A percentile compares a stretch with the other conserved stretches of the same genome.
These are phyloP conservation scores for Debaryomyces coudertii DNA, from an alignment of 1,139 yeast species.

Conservation along the genomic window DNA sequence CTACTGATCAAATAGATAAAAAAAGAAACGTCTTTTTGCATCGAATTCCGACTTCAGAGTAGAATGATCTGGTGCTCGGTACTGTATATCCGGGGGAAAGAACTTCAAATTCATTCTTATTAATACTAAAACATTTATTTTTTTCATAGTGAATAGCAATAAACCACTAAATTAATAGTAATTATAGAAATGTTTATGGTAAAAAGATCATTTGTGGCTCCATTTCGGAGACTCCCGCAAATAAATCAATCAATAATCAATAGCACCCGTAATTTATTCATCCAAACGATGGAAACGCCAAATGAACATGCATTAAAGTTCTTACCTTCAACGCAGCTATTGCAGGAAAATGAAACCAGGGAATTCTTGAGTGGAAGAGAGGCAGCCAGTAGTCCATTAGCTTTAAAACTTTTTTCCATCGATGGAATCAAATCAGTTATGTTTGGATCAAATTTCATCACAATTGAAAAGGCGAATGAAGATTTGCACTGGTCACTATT, in stretches of 20 bases:
- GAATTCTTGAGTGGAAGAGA: conserved; percentile 60
- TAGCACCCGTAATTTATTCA: conserved; percentile 31
- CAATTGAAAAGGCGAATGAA: conserved; percentile 69
- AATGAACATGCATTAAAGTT: conserved; percentile 53
- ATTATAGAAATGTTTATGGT: conserved; percentile 3
- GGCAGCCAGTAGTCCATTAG: conserved; percentile 58
- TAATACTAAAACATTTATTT: background rate
- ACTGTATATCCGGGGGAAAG: conserved; percentile 3
- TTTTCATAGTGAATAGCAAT: background rate
- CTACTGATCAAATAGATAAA: conserved; percentile 13
- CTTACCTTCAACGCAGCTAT: conserved; percentile 46
- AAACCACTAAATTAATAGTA: background rate
- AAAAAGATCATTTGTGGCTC: conserved; percentile 1
- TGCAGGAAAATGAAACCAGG: conserved; percentile 50
- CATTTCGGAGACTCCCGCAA: background rate
- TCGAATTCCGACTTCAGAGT: conserved; percentile 2
- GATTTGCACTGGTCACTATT: conserved; percentile 70
- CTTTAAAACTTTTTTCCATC: conserved; percentile 52
- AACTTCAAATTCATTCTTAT: background rate
- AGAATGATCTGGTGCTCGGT: background rate
- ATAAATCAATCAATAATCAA: background rate
- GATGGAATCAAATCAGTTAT: conserved; percentile 56
- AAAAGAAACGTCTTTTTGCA: background rate
- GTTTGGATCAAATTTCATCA: conserved; percentile 70
- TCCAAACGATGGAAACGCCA: conserved; percentile 49